Base-by-base conservation (phyloP, 164 flowering plant species). In the Vitis riparia region DNA sequence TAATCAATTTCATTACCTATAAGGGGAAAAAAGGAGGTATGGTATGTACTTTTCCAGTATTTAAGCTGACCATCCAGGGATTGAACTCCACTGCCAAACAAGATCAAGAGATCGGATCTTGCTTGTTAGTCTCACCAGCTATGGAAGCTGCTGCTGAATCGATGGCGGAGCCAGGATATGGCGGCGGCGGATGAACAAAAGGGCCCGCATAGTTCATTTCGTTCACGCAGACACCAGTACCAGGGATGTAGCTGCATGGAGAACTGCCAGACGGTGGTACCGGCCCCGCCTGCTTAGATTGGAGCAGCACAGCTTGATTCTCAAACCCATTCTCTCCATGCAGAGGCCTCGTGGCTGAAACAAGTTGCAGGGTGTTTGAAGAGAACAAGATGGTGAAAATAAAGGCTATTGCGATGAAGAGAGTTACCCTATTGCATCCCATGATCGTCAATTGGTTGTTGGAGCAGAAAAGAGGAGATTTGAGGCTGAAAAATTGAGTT, bases 301-400 rank as follows among this genome's bases (percentile, higher is more conserved):
- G 27, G 13, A 19, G 32, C 27, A 27, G 30, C 9, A 19, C 14
- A 15, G 15, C 37, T 11, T 23, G 27, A 50, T 48, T 56, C 57
- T 47, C 37, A 19, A 63, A 14, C 69, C 16, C 19, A 11, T 63
- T 52, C 53, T 62, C 51, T 23, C 37, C 73, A 11, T 53, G 51
- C 55, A 63, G 9, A 62, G 73, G 62, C 67, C 73, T 70, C 62
- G 23, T 37, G 60, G 59, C 59, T 14, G 49, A 29, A 19, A 37
- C 55, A 12, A 63, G 16, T 63, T 63, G 55, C 8, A 17, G 12
- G 3, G 62, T 3, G 37, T 30, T n/a, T 47, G 53, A 56, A 56
- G 53, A n/a, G n/a, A 68, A 17, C 13, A 68, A 58, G 13, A 68
- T 49, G 37, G 55, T 14, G 47, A 27, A 57, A 3, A 57, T 7